Evolutionary conservation across 768 basidiomycete species (phyloP).

Genomic region (Tulasnella sp.): DNA sequence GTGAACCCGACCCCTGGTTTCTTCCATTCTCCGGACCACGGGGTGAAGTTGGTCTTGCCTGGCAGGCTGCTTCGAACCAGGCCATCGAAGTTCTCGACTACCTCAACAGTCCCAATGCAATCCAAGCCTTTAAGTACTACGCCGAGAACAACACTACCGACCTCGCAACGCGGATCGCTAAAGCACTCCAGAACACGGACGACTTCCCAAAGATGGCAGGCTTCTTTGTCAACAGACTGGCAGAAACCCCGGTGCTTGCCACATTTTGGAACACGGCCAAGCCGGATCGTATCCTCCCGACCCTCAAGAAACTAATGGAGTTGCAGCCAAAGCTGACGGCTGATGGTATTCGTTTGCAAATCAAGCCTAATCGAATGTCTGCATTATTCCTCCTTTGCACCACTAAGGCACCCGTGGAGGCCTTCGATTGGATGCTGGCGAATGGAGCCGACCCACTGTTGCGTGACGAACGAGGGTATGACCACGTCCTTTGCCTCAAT

Average conservation of each 20-base stretch:
- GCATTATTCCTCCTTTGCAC: conserved; percentile 33
- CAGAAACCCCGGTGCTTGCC: conserved; percentile 52
- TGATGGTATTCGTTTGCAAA: conserved; percentile 44
- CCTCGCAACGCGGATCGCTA: conserved; percentile 42
- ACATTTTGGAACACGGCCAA: conserved; percentile 33
- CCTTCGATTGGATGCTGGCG: conserved; percentile 49
- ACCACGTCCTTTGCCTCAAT: not conserved
- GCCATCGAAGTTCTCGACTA: conserved; percentile 42
- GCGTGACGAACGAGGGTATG: conserved; percentile 47
- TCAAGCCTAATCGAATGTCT: conserved; percentile 36
- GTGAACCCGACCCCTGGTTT: too few relatives aligned
- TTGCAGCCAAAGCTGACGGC: conserved; percentile 44
- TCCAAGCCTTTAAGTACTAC: conserved; percentile 52
- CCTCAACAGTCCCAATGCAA: conserved; percentile 45
- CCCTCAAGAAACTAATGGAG: conserved; percentile 46
- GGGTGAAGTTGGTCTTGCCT: too few relatives aligned
- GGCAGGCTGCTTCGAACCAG: conserved; percentile 42
- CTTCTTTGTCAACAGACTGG: conserved; percentile 45
- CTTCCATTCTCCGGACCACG: too few relatives aligned
- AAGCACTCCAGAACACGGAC: conserved; percentile 39
- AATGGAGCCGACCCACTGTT: conserved; percentile 46
- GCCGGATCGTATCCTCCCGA: not conserved
- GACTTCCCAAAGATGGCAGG: conserved; percentile 50
- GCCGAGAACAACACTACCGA: conserved; percentile 43
- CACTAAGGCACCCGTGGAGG: not conserved